Evolutionary conservation across 2,329 filamentous ascomycete genomes (phyloP).

Genomic region (Drechmeria coniospora): DNA sequence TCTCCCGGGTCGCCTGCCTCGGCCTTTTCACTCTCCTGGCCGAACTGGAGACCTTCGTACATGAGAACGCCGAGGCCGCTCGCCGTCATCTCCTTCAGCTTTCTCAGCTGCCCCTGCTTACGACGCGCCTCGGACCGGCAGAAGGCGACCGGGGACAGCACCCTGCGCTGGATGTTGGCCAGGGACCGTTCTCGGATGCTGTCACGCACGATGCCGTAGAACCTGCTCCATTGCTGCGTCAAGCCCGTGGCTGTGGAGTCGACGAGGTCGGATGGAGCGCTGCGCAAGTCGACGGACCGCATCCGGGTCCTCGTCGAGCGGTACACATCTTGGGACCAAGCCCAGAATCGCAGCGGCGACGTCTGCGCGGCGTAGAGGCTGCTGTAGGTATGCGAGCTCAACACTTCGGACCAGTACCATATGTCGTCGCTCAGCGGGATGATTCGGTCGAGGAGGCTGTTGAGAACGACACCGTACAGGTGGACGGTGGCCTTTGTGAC

Average conservation of each 20-base stretch:
- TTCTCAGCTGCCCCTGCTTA: constrained; percentile 58
- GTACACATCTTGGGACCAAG: constrained; percentile 57
- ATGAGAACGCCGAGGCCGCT: constrained; percentile 77
- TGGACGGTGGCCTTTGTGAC: constrained; percentile 88
- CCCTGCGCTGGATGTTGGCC: constrained; percentile 50
- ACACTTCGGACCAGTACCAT: constrained; percentile 88
- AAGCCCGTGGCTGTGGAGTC: constrained; percentile 23
- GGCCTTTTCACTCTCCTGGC: constrained; percentile 41
- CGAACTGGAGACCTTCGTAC: constrained; percentile 65
- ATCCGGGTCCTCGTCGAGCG: constrained; percentile 37
- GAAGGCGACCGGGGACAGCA: constrained; percentile 65
- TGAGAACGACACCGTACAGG: constrained; percentile 67
- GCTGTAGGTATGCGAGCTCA: constrained; percentile 64
- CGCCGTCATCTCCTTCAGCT: constrained; percentile 64
- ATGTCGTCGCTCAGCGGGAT: constrained; percentile 74
- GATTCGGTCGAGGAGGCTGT: constrained; percentile 66
- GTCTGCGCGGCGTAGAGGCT: constrained; percentile 78
- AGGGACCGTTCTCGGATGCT: constrained; percentile 61
- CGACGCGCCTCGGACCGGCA: constrained; percentile 58
- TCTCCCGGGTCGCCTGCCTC: constrained; percentile 33
- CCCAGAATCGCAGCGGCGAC: constrained; percentile 60
- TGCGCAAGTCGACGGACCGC: constrained; percentile 15
- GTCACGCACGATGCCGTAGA: constrained; percentile 67
- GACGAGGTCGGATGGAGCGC: constrained; percentile 16
- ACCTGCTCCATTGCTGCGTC: constrained; percentile 44